These are phyloP conservation scores for Kondoa subrosea DNA, from an alignment of 768 basidiomycete species.

Conservation along the genomic window DNA sequence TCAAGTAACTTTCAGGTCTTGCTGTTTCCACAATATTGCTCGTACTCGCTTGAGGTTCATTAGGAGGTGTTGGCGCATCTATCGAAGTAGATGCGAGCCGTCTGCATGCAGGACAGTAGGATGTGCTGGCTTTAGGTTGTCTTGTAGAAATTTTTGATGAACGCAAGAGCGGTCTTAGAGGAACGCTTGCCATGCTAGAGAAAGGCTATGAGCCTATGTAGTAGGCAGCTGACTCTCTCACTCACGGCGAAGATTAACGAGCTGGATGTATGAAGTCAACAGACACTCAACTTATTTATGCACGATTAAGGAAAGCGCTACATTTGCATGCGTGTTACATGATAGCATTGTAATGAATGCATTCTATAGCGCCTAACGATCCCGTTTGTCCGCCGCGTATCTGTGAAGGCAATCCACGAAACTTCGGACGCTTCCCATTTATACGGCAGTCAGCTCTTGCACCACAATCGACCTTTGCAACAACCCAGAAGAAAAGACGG, in stretches of 20 bases:
- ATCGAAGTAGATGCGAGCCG: neutral
- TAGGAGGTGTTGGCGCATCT: too few relatives aligned
- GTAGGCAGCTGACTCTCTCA: neutral
- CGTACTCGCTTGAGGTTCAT: neutral
- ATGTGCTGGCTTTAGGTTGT: neutral
- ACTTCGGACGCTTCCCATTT: neutral
- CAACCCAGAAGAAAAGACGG: neutral
- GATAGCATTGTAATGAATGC: too few relatives aligned
- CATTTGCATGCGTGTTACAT: neutral
- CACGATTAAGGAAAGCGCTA: neutral
- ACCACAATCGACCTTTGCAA: neutral
- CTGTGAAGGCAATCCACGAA: neutral
- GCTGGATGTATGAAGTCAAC: too few relatives aligned
- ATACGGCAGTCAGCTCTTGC: neutral
- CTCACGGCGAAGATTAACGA: neutral
- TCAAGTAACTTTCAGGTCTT: neutral
- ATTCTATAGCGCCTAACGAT: too few relatives aligned
- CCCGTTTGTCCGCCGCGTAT: slow-evolving; percentile 9
- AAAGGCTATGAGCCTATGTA: neutral
- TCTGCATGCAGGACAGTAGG: neutral
- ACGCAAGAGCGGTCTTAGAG: neutral
- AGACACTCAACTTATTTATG: too few relatives aligned
- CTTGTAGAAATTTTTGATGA: neutral
- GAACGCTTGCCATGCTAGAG: neutral
- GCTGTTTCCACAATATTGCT: neutral